Evolutionary conservation across 345 rosid species (phyloP).

Genomic region (Eutrema japonicum): DNA sequence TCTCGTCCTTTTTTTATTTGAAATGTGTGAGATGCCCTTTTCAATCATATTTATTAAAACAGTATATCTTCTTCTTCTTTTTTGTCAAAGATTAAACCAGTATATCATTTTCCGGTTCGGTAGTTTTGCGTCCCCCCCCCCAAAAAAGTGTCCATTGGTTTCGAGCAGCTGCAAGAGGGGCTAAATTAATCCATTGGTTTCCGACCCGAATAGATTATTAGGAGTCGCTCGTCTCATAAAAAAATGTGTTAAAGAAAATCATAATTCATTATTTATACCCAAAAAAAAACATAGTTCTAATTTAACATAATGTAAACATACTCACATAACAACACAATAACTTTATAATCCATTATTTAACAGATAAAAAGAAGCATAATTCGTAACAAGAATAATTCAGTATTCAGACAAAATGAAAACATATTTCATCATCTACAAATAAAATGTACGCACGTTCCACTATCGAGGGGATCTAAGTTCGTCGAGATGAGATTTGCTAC

Average conservation of each 20-base stretch:
- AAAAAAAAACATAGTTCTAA: not conserved
- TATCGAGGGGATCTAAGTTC: conserved; percentile 50
- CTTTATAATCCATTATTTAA: not conserved
- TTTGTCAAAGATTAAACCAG: too few species aligned
- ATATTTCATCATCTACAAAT: not conserved
- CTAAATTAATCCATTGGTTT: too few species aligned
- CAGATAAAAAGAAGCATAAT: conserved; percentile 1
- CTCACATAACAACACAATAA: not conserved
- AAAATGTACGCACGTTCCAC: not conserved
- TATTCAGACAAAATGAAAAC: conserved; percentile 16
- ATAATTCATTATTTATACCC: not conserved
- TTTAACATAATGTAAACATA: not conserved
- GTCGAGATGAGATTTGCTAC: conserved; percentile 80
- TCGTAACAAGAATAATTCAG: not conserved
- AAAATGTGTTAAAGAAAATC: not conserved
- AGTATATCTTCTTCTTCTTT: too few species aligned
- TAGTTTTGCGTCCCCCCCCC: too few species aligned
- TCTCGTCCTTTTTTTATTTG: not conserved
- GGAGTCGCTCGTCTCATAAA: too few species aligned
- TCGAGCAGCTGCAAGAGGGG: too few species aligned
- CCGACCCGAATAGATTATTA: too few species aligned
- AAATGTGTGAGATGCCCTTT: not conserved
- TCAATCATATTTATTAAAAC: not conserved
- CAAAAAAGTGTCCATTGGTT: not conserved
- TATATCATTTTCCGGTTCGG: not conserved